A percentile compares a stretch with the other conserved stretches of the same genome.
phyloP scores from a whole-genome alignment of 2,329 filamentous ascomycete genomes.

The Pseudofabraea citricarpa region DNA sequence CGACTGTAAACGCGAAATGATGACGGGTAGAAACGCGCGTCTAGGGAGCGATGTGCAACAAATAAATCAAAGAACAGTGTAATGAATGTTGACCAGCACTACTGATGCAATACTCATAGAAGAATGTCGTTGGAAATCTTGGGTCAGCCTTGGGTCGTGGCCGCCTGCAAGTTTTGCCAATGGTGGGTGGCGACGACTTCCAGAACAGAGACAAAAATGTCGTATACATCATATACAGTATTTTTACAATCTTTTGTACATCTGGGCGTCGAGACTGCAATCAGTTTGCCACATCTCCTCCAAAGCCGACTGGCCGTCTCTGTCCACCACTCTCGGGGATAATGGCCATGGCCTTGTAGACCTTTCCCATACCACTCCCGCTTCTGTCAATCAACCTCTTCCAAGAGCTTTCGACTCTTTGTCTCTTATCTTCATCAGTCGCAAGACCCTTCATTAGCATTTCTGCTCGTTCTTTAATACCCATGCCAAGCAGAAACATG shows the following conservation, averaged over 20 bases:
- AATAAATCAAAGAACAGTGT: not conserved
- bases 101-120: not conserved
- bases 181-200: not conserved
- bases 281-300: conserved; percentile 50
- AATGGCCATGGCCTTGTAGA: conserved; percentile 92
- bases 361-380: conserved; percentile 82
- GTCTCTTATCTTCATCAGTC: conserved; percentile 43
- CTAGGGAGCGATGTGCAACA: conserved; percentile 2
- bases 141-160: not conserved
- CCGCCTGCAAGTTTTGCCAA: not conserved
- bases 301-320: conserved; percentile 85
- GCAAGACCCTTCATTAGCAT: conserved; percentile 51
- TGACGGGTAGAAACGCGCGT: conserved; percentile 2
- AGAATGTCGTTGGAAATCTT: not conserved
- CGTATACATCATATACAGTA: not conserved
- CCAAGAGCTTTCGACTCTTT: conserved; percentile 69
- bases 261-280: too few relatives aligned
- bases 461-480: conserved; percentile 72
- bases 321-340: conserved; percentile 72
- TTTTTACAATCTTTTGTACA: not conserved
- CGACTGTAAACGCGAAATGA: conserved; percentile 2
- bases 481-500: conserved; percentile 73
- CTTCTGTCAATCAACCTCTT: conserved; percentile 78
- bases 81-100: not conserved
- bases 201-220: not conserved